Base-by-base conservation (phyloP, 495 filamentous ascomycete genomes). In the Trichocladium antarcticum region DNA sequence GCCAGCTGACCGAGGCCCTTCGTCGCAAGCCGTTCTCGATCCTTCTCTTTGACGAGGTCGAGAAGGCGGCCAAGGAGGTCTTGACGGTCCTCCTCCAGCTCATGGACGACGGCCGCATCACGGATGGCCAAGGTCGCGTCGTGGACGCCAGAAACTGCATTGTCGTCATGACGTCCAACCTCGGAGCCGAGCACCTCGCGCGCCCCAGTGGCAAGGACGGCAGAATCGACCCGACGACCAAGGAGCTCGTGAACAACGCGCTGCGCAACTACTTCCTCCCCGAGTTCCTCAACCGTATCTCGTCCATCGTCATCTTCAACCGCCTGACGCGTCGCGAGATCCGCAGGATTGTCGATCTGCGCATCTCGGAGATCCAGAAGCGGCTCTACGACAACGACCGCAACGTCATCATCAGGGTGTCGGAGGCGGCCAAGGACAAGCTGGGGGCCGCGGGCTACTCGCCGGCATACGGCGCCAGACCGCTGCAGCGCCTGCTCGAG, bases 51-150 rank as follows among this genome's bases (percentile, higher is more conserved):
- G 92, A 98, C 60, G 92, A 98, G 66, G 86, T 95, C 15, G 92
- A 98, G 68, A 98, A 98, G 72, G 92, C 92, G 2, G 92, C 92
- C 43, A 97, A 97, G 67, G 92, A 98, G 68, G 85, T 98, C 11
- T 73, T 98, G 22, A 98, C 92, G 8, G 93, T 98, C 6, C 78
- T 98, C 17, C 78, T 98, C 8, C 92, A 98, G 64, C 86, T 98
- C 59, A 96, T 98, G 84, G 92, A 98, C 59, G 92, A 98, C 59
- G 92, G 92, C 19, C 92, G 92, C 57, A 96, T 98, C 68, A 98
- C 92, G 15, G 92, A 98, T 57, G 93, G 93, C 41, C 93, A 96
- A 73, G 92, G 92, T 55, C 78, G 92, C 51, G 73, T 95, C 43
- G 82, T 98, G 51, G 93, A 98, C 60, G 93, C 89, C 31, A 84